A percentile compares a stretch with the other conserved stretches of the same genome.
Evolutionary conservation across 2,329 filamentous ascomycete genomes (phyloP).

Genomic region (Acrodontium crateriforme): DNA sequence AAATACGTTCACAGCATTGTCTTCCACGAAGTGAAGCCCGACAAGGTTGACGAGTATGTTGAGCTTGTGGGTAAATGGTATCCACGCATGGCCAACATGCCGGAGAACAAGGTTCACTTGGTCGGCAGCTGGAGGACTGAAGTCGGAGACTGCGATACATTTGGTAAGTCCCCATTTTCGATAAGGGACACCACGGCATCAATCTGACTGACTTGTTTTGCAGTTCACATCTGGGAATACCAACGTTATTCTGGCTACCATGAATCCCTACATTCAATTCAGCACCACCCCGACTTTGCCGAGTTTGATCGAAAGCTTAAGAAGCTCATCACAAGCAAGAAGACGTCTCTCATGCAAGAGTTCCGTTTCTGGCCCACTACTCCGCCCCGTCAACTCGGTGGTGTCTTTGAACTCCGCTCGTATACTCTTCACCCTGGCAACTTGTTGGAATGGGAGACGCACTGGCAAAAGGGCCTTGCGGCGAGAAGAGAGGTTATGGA

Average conservation of each 20-base stretch:
- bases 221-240: slow-evolving; percentile 99
- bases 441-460: slow-evolving; percentile 94
- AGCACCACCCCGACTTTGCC: slow-evolving; percentile 66
- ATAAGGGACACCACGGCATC: not conserved
- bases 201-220: slow-evolving; percentile 4
- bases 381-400: slow-evolving; percentile 74
- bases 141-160: slow-evolving; percentile 92
- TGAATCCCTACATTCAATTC: slow-evolving; percentile 73
- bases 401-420: slow-evolving; percentile 87
- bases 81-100: slow-evolving; percentile 67
- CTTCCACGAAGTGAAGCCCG: slow-evolving; percentile 87
- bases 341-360: slow-evolving; percentile 92
- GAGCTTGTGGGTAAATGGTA: slow-evolving; percentile 85
- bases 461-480: slow-evolving; percentile 86
- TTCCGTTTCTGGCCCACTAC: slow-evolving; percentile 99
- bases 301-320: slow-evolving; percentile 77
- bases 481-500: slow-evolving; percentile 96
- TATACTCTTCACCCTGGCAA: slow-evolving; percentile 95
- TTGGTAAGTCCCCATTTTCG: slow-evolving; percentile 46
- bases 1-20: slow-evolving; percentile 99
- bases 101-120: slow-evolving; percentile 86
- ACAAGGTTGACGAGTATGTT: slow-evolving; percentile 90
- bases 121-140: slow-evolving; percentile 98
- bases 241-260: slow-evolving; percentile 95
- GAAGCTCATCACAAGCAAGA: slow-evolving; percentile 69